Evolutionary conservation across 2,329 filamentous ascomycete genomes (phyloP).

Genomic region (Erysiphe pulchra): DNA sequence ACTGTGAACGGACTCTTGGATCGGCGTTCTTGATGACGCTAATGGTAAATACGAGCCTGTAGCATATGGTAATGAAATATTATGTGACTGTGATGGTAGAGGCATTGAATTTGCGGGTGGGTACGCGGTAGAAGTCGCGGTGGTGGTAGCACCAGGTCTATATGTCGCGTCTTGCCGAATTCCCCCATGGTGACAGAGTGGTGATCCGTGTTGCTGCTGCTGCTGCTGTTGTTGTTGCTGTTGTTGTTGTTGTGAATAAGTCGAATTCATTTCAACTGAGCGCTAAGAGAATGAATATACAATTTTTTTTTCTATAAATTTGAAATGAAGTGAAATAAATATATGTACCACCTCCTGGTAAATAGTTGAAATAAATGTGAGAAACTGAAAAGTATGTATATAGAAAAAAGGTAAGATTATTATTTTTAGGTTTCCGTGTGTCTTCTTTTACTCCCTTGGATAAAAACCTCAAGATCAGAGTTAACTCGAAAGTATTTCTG

Average conservation of each 20-base stretch:
- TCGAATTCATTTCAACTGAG: no score
- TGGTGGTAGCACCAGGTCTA: not conserved
- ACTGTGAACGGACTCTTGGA: slow-evolving; percentile 4
- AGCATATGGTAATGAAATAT: slow-evolving; percentile 4
- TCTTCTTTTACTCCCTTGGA: no score
- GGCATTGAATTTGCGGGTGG: slow-evolving; percentile 6
- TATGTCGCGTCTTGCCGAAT: not conserved
- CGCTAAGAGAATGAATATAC: no score
- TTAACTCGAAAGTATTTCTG: no score
- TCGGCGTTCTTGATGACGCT: slow-evolving; percentile 4
- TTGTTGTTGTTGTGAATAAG: not conserved
- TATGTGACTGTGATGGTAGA: slow-evolving; percentile 6
- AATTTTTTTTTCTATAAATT: no score
- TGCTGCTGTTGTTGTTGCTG: not conserved
- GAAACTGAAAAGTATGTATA: no score
- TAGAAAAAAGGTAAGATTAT: no score
- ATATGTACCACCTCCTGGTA: no score
- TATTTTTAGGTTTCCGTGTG: no score
- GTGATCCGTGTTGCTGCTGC: not conserved
- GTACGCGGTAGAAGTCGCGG: not conserved
- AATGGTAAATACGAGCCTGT: slow-evolving; percentile 2
- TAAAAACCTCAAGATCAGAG: no score
- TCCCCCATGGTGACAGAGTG: not conserved
- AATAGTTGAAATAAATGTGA: no score
- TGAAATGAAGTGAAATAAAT: no score